These are phyloP conservation scores for Tuctoria greenei DNA, from an alignment of 176 grass and related monocot genomes.

Conservation along the genomic window DNA sequence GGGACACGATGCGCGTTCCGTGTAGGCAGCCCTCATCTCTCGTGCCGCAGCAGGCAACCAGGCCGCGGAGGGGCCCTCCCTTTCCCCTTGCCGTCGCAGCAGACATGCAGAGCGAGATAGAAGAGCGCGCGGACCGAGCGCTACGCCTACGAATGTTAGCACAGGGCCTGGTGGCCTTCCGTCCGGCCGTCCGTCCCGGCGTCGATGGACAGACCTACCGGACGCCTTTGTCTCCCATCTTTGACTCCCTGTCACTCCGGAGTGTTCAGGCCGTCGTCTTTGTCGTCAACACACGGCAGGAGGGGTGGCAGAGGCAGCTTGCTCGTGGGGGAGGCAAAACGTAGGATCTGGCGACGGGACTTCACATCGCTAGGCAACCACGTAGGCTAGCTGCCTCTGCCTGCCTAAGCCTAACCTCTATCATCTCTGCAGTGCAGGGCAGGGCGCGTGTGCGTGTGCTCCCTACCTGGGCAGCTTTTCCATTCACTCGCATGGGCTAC, in stretches of 20 bases:
- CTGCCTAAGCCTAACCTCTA: not conserved
- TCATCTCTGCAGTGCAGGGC: not conserved
- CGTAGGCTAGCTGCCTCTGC: not conserved
- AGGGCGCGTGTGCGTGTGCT: not conserved
- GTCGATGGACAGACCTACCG: slow-evolving; percentile 40
- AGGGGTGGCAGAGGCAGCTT: not conserved
- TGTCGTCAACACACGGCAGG: slow-evolving; percentile 39
- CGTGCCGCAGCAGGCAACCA: slow-evolving; percentile 42
- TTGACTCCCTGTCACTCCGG: not conserved
- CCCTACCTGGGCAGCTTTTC: slow-evolving; percentile 23
- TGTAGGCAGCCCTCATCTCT: slow-evolving; percentile 33
- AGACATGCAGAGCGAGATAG: not conserved
- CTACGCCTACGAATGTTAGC: not conserved
- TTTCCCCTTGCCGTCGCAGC: not conserved
- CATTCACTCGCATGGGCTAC: not conserved
- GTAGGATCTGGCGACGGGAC: slow-evolving; percentile 52
- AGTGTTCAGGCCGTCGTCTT: not conserved
- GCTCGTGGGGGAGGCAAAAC: slow-evolving; percentile 41
- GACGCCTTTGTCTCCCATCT: slow-evolving; percentile 13
- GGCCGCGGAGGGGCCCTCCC: not conserved
- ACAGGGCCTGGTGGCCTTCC: no score
- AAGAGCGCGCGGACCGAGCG: no score
- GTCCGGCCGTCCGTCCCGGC: slow-evolving; percentile 38
- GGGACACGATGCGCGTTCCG: slow-evolving; percentile 45
- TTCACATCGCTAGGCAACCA: not conserved